Conservation (phyloP, 2,329 filamentous ascomycete species). For the Fusarium xylarioides region DNA sequence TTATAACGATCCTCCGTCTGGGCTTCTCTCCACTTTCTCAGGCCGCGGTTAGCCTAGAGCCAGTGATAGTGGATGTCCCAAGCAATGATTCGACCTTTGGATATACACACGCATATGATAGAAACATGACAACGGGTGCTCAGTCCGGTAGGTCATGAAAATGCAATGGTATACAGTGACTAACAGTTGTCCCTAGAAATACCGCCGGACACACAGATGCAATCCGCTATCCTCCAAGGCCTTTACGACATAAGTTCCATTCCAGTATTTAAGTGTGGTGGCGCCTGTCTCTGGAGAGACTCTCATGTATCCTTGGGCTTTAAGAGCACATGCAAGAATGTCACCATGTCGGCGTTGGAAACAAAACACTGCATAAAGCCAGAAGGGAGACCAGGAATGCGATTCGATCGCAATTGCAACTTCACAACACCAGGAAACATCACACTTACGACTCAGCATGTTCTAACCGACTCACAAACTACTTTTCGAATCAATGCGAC, state of each 20-base stretch:
- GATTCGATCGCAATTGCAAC: neutral
- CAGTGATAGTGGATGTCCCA: neutral
- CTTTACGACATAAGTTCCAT: neutral
- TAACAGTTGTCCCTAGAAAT: neutral
- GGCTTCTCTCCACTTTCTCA: neutral
- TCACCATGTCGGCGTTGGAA: neutral
- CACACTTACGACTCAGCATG: neutral
- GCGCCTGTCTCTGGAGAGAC: neutral
- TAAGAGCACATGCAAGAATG: neutral
- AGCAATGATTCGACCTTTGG: neutral
- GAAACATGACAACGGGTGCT: neutral
- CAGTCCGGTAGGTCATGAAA: neutral
- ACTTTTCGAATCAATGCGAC: neutral
- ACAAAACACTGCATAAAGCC: neutral
- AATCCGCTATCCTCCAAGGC: neutral
- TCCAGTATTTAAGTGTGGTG: neutral
- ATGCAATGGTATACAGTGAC: accelerated
- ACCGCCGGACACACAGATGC: neutral
- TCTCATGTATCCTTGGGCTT: neutral
- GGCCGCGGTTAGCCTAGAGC: neutral
- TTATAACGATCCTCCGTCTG: neutral
- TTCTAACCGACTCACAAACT: neutral
- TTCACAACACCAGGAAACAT: neutral
- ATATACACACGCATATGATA: neutral
- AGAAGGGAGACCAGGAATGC: neutral